Percentiles rank a stretch among this genome's conserved stretches.
These are phyloP conservation scores for Fraxinus quadrangulata DNA, from an alignment of 257 asterid genomes.

Conservation along the genomic window DNA sequence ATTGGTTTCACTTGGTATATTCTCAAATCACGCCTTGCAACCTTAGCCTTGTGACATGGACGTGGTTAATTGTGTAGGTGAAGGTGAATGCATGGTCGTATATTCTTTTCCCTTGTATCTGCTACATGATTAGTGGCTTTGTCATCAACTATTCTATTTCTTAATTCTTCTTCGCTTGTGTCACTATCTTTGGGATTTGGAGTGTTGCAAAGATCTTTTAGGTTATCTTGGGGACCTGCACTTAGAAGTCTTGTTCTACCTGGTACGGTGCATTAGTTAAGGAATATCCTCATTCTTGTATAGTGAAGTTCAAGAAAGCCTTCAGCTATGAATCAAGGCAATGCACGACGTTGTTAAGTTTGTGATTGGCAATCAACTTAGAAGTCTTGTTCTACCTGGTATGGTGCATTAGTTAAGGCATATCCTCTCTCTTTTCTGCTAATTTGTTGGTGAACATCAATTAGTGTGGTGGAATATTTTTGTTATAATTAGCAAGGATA, in stretches of 20 bases:
- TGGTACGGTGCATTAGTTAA: too few relatives aligned
- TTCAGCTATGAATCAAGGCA: background rate
- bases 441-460: constrained; percentile 4
- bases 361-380: background rate
- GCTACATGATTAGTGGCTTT: background rate
- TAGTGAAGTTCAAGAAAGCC: background rate
- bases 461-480: background rate
- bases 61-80: background rate
- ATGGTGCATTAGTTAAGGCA: constrained; percentile 13
- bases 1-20: too few relatives aligned
- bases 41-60: background rate
- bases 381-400: background rate
- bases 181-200: background rate
- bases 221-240: background rate
- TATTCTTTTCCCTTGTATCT: background rate
- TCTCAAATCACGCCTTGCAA: background rate
- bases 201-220: background rate
- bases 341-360: background rate
- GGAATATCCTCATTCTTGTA: too few relatives aligned
- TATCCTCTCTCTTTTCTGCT: background rate
- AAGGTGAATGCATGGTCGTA: background rate
- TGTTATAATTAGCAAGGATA: background rate
- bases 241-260: too few relatives aligned
- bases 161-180: background rate
- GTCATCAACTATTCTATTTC: background rate